Conservation (phyloP, 2,329 filamentous ascomycete genomes). For the Venturia effusa region DNA sequence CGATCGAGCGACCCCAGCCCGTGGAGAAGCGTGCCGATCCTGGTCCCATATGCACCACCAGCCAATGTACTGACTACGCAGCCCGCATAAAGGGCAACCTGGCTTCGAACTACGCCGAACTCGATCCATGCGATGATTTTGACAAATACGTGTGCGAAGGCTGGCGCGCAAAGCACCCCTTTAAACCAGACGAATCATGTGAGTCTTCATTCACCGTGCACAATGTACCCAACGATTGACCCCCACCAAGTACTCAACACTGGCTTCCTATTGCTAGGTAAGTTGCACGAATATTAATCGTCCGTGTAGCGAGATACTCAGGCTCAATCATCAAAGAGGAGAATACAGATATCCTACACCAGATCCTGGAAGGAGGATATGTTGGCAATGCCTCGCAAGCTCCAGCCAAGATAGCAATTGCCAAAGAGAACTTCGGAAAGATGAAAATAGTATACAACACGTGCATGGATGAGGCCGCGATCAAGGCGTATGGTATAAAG, state of each 20-base stretch:
- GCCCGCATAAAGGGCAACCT: conserved; percentile 47
- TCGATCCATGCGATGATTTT: conserved; percentile 61
- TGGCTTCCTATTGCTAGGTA: not conserved
- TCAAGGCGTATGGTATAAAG: conserved; percentile 43
- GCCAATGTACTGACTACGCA: not conserved
- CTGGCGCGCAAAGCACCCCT: conserved; percentile 7
- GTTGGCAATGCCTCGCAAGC: not conserved
- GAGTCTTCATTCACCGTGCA: not conserved
- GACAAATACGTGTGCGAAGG: conserved; percentile 51
- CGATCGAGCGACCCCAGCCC: not conserved
- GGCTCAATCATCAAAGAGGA: conserved; percentile 8
- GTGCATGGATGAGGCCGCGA: conserved; percentile 51
- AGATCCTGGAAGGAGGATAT: conserved; percentile 11
- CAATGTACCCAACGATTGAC: not conserved
- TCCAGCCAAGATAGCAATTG: conserved; percentile 16
- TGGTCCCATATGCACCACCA: not conserved
- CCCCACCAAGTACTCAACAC: not conserved
- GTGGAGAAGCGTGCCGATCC: conserved; percentile 4
- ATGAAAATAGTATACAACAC: conserved; percentile 53
- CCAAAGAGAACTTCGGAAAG: conserved; percentile 55
- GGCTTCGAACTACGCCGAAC: conserved; percentile 47
- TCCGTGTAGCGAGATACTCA: not conserved
- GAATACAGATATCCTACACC: not conserved
- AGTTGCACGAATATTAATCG: not conserved
- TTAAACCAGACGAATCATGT: conserved; percentile 6